Conservation (phyloP, 345 rosid species). For the Raphanus raphanistrum region DNA sequence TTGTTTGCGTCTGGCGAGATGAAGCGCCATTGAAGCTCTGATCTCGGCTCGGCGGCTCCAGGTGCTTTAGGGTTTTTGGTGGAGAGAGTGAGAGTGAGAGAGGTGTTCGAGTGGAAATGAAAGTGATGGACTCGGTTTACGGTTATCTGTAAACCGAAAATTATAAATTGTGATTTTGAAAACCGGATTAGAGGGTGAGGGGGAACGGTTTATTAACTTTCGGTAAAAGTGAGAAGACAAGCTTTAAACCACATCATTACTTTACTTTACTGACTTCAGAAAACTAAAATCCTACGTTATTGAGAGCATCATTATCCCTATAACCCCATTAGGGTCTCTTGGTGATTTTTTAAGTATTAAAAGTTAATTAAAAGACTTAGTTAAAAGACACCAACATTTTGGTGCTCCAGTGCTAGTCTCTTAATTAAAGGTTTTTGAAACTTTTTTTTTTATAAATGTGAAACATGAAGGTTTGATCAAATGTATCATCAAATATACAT, state of each 20-base stretch:
- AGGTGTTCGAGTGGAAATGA: background rate
- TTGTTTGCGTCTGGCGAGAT: constrained; percentile 44
- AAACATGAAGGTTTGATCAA: too few relatives aligned
- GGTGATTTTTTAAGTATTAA: too few relatives aligned
- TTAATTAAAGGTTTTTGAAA: too few relatives aligned
- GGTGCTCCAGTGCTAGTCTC: too few relatives aligned
- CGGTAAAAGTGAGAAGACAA: constrained; percentile 11
- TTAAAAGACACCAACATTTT: too few relatives aligned
- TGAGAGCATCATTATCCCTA: too few relatives aligned
- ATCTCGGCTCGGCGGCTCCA: constrained; percentile 18
- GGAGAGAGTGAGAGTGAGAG: background rate
- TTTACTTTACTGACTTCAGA: background rate
- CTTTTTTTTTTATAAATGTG: too few relatives aligned
- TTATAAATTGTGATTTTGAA: background rate
- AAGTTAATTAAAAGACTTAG: too few relatives aligned
- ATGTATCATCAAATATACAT: too few relatives aligned
- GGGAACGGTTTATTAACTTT: constrained; percentile 14
- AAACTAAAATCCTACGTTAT: constrained; percentile 12
- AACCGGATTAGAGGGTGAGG: background rate
- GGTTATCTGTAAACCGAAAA: constrained; percentile 27
- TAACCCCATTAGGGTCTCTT: too few relatives aligned
- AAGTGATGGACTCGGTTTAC: background rate
- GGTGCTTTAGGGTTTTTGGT: constrained; percentile 20
- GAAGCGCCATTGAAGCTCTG: constrained; percentile 47
- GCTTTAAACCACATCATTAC: background rate